Percentiles rank a stretch among this genome's conserved stretches.
These are phyloP conservation scores for Paramecium sonneborni DNA, from an alignment of 73 alveolate genomes.

Conservation along the genomic window DNA sequence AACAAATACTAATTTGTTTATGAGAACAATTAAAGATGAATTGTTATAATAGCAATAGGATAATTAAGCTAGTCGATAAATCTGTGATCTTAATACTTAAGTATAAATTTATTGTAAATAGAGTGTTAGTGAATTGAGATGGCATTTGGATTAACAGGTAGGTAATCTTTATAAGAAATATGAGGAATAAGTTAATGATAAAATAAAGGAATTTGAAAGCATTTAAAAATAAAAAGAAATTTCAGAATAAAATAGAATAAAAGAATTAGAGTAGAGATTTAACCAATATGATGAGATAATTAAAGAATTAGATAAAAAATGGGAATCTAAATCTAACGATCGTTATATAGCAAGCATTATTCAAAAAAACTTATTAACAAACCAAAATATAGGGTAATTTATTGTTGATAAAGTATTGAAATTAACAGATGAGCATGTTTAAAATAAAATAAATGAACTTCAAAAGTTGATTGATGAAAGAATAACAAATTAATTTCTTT, in stretches of 20 bases:
- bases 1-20: background rate
- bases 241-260: background rate
- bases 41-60: background rate
- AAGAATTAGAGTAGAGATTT: conserved; percentile 26
- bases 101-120: background rate
- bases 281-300: background rate
- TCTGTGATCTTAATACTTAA: background rate
- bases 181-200: background rate
- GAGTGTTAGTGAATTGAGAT: conserved; percentile 6
- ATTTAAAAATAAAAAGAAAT: background rate
- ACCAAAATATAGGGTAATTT: background rate
- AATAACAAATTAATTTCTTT: conserved; percentile 1
- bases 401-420: background rate
- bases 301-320: conserved; percentile 32
- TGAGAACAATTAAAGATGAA: background rate
- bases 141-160: background rate
- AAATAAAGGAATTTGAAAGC: background rate
- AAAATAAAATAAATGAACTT: background rate
- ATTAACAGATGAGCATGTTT: background rate
- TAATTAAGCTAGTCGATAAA: background rate
- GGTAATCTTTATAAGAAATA: background rate
- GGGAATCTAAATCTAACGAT: conserved; percentile 47
- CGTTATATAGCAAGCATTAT: conserved; percentile 8
- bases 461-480: conserved; percentile 11
- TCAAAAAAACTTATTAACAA: background rate